Evolutionary conservation across 345 rosid species (phyloP).

Genomic region (Camelina neglecta): DNA sequence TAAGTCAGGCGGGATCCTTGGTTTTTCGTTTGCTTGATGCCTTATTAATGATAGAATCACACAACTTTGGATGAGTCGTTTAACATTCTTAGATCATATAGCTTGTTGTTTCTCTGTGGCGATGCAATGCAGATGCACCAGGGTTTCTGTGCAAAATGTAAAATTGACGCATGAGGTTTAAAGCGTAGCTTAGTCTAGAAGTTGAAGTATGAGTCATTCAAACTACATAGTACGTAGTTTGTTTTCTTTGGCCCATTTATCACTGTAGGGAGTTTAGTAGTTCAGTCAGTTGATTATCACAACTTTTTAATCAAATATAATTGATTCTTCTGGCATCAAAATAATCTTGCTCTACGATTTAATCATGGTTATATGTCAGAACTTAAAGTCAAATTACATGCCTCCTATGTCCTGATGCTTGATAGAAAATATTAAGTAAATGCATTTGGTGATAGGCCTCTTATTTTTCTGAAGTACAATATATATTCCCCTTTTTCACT

Average conservation of each 20-base stretch:
- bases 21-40: slow-evolving; percentile 28
- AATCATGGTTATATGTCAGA: slow-evolving; percentile 10
- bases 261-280: slow-evolving; percentile 10
- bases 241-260: slow-evolving; percentile 15
- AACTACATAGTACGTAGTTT: neutral
- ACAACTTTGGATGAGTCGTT: slow-evolving; percentile 16
- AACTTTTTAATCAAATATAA: slow-evolving; percentile 19
- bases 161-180: slow-evolving; percentile 22
- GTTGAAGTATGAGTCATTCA: too few species aligned
- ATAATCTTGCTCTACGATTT: slow-evolving; percentile 1
- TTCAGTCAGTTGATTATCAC: slow-evolving; percentile 16
- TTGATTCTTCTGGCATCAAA: slow-evolving; percentile 14
- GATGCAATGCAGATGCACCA: slow-evolving; percentile 18
- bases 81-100: slow-evolving; percentile 24
- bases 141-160: slow-evolving; percentile 8
- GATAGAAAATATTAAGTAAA: neutral
- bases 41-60: slow-evolving; percentile 23
- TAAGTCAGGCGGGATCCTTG: slow-evolving; percentile 6
- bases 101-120: slow-evolving; percentile 23
- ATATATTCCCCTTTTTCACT: slow-evolving; percentile 5
- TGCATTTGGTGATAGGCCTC: slow-evolving; percentile 21
- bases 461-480: neutral
- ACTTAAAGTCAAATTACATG: slow-evolving; percentile 4
- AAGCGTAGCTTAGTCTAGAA: slow-evolving; percentile 24
- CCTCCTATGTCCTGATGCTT: slow-evolving; percentile 20